phyloP scores from a whole-genome alignment of 2,329 filamentous ascomycete species.

The Sclerotinia minor region DNA sequence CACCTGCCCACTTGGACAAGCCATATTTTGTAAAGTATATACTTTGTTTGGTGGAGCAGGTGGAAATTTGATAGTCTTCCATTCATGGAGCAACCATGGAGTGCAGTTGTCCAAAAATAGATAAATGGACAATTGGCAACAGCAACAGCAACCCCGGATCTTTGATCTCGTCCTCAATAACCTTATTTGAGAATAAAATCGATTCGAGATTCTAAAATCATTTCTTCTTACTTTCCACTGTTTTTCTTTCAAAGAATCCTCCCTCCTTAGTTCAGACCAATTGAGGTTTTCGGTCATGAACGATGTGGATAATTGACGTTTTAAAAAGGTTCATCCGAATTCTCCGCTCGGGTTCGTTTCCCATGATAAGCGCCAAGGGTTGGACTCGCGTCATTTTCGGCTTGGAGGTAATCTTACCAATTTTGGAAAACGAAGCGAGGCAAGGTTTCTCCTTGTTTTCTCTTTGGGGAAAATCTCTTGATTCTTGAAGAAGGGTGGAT shows the following conservation, averaged over 20 bases:
- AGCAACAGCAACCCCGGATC: neutral
- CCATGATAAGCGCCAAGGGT: neutral
- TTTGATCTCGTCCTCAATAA: neutral
- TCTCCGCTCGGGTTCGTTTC: neutral
- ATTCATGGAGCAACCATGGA: conserved; percentile 5
- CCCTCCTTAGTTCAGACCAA: neutral
- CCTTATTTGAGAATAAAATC: neutral
- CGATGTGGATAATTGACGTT: neutral
- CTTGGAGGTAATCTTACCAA: neutral
- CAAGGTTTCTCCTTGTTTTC: neutral
- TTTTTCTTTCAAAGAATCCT: neutral
- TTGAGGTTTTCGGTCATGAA: neutral
- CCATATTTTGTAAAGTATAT: neutral
- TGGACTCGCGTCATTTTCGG: neutral
- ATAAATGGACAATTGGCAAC: neutral
- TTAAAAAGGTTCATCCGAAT: neutral
- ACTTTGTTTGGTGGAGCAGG: conserved; percentile 14
- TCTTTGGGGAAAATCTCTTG: neutral
- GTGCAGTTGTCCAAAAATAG: neutral
- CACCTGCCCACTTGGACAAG: conserved; percentile 1
- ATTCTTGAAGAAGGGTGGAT: neutral
- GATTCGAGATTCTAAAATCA: neutral
- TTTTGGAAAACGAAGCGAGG: neutral
- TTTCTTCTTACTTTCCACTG: neutral
- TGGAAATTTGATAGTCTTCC: conserved; percentile 1